Evolutionary conservation across 768 basidiomycete species (phyloP), one percentile per base, ranked within the genome.

Genomic region (Hygrophorus russula): DNA sequence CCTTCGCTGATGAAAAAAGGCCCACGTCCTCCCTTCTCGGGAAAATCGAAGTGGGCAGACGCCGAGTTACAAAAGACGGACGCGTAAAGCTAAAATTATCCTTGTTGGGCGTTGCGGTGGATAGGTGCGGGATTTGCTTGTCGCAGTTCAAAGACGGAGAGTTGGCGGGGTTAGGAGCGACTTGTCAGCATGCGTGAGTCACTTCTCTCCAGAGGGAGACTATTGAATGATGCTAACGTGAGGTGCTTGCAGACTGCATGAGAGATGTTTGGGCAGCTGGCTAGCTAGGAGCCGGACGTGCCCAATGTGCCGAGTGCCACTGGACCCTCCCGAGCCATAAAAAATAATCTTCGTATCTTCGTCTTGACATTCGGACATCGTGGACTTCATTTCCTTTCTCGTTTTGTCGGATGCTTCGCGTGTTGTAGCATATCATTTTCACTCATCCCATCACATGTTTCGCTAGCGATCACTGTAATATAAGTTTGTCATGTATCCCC

Each of bases 71-170:
- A 38, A 65, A 65, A 49, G 73, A 82, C 51, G 83, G 84, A 4
- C 78, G 78, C 34, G 67, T 78, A 42, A 87, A 86, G 63, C 52
- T 84, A 36, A 88, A 85, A 63, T 59, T 86, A 39, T 65, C 68
- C 6, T 56, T 87, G 39, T 61, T 83, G 14, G 85, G 79, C 31
- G 64, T 71, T 11, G 53, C 66, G 1, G 82, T 88, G 28, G 75
- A 80, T 49, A 74, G 74, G 53, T 89, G 86, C 58, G 72, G 78
- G 32, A 78, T 86, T 39, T 88, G 86, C 56, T 61, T 85, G 56
- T 71, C 68, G 37, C 80, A 80, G 60, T 88, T 84, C 62, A 76
- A 66, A 59, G 67, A 62, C 6, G 71, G 61, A 13, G 79, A 87
- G 46, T 51, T 53, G 44, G 81, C 71, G 11, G 71, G 71, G 28